These are phyloP conservation scores for Thelonectria olida DNA, from an alignment of 2,329 filamentous ascomycete genomes.

Conservation along the genomic window DNA sequence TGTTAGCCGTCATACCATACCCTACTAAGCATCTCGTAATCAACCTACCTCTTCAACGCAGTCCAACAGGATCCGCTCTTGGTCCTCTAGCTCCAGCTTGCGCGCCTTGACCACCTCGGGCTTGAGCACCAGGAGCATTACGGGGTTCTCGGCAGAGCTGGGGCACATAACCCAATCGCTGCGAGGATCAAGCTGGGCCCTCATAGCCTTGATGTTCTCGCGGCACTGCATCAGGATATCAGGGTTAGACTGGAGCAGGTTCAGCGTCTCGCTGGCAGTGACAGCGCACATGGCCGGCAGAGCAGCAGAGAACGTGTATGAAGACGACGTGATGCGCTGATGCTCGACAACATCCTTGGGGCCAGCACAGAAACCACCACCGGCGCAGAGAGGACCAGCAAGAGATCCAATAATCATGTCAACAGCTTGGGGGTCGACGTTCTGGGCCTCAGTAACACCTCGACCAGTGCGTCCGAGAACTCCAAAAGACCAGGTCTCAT, in stretches of 20 bases:
- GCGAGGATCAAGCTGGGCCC: conserved; percentile 86
- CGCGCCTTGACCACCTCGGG: conserved; percentile 79
- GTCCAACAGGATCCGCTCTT: conserved; percentile 87
- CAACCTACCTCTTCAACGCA: conserved; percentile 89
- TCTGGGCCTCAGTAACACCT: conserved; percentile 94
- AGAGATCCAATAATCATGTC: conserved; percentile 98
- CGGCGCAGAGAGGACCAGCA: conserved; percentile 87
- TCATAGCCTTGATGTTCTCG: conserved; percentile 88
- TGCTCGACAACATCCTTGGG: conserved; percentile 93
- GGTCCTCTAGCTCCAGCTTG: conserved; percentile 75
- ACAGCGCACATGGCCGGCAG: conserved; percentile 93
- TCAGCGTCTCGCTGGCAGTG: conserved; percentile 92
- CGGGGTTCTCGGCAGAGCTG: conserved; percentile 84
- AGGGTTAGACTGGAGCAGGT: conserved; percentile 85
- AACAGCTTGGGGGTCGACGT: conserved; percentile 90
- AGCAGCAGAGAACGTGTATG: conserved; percentile 96
- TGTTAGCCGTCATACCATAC: not conserved
- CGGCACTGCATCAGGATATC: conserved; percentile 81
- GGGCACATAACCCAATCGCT: conserved; percentile 92
- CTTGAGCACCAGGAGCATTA: conserved; percentile 86
- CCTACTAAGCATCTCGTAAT: not conserved
- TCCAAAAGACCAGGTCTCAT: conserved; percentile 98
- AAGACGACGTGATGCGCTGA: conserved; percentile 89
- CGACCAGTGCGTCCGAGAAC: conserved; percentile 91
- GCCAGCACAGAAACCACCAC: conserved; percentile 95